Conservation (phyloP, 441 rosid species). For the Croton laevigatus region DNA sequence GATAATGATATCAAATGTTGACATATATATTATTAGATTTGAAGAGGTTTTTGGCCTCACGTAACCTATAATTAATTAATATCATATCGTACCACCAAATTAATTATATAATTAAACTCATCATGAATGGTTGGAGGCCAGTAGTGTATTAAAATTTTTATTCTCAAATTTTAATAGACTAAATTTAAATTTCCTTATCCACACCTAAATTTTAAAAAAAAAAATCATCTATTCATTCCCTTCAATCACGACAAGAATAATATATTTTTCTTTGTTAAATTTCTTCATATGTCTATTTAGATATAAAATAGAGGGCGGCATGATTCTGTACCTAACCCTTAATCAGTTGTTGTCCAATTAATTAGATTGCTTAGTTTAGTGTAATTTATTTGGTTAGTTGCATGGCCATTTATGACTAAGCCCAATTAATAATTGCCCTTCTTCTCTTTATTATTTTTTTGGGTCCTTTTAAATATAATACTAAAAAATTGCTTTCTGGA, state of each 20-base stretch:
- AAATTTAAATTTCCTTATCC: no score
- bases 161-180: no score
- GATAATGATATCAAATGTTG: slow-evolving; percentile 42
- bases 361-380: background rate
- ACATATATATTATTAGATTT: slow-evolving; percentile 22
- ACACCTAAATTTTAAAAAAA: no score
- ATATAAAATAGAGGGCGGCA: slow-evolving; percentile 16
- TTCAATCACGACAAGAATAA: slow-evolving; percentile 41
- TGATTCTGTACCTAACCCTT: slow-evolving; percentile 29
- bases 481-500: slow-evolving; percentile 10
- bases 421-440: background rate
- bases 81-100: no score
- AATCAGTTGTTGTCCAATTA: slow-evolving; percentile 9
- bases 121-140: no score
- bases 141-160: no score
- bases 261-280: background rate
- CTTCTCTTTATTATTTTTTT: no score
- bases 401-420: slow-evolving; percentile 1
- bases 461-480: no score
- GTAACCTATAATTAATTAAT: no score
- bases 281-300: slow-evolving; percentile 3
- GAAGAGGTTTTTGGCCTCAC: slow-evolving; percentile 29
- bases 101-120: no score
- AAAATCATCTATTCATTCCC: slow-evolving; percentile 22
- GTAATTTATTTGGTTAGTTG: background rate